Evolutionary conservation across 495 filamentous ascomycete genomes (phyloP).

Genomic region (Bathelium albidoporum): DNA sequence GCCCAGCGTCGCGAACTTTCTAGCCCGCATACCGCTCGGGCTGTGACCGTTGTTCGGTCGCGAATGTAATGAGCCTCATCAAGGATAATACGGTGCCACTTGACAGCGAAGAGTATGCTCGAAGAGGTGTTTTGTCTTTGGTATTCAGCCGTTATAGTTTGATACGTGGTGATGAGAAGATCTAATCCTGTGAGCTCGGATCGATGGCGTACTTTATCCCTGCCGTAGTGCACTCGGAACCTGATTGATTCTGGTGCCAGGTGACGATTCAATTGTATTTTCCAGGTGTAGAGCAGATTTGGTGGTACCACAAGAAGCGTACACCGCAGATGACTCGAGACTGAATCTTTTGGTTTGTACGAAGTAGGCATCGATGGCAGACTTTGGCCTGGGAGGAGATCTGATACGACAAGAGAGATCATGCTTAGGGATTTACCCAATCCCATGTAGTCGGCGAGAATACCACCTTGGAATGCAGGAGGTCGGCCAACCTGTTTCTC

Average conservation of each 20-base stretch:
- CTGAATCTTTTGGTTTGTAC: background rate
- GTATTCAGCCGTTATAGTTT: background rate
- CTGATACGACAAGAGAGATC: background rate
- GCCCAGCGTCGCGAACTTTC: background rate
- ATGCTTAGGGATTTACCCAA: background rate
- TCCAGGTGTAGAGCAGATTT: background rate
- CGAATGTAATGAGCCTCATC: slow-evolving; percentile 1
- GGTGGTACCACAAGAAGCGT: background rate
- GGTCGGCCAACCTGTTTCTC: background rate
- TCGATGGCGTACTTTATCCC: background rate
- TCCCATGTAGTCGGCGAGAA: background rate
- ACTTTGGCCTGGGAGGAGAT: background rate
- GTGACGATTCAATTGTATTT: background rate
- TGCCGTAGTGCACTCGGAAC: background rate
- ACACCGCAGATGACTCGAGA: background rate
- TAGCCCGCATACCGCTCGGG: background rate
- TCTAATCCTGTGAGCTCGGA: background rate
- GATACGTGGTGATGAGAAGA: background rate
- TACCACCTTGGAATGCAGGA: background rate
- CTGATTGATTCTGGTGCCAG: background rate
- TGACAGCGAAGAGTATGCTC: background rate
- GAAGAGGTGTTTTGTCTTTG: background rate
- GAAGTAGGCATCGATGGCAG: background rate
- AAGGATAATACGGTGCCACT: background rate
- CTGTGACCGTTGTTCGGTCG: background rate